Conservation (phyloP, 2,329 filamentous ascomycete species). For the Ceratocystis cubensis region DNA sequence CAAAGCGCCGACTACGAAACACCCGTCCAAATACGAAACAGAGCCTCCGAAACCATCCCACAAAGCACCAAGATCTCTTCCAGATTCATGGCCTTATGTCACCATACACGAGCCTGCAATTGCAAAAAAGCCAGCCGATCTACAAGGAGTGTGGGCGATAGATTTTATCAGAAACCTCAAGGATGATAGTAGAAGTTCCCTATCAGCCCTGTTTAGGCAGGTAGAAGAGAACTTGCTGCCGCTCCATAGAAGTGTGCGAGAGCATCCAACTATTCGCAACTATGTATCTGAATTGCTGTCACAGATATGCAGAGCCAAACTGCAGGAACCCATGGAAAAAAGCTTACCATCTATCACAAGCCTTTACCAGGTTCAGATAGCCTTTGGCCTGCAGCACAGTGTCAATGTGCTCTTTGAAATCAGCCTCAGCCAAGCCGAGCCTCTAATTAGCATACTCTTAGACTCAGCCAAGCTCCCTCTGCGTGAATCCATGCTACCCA, state of each 20-base stretch:
- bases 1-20: neutral
- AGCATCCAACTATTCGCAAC: neutral
- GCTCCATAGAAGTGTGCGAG: neutral
- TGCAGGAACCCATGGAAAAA: neutral
- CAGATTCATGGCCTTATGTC: neutral
- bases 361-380: slow-evolving; percentile 14
- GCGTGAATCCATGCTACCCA: neutral
- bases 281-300: slow-evolving; percentile 9
- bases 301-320: slow-evolving; percentile 10
- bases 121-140: neutral
- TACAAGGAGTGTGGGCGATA: neutral
- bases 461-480: neutral
- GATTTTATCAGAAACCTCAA: neutral
- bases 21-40: neutral
- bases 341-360: slow-evolving; percentile 15
- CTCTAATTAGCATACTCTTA: neutral
- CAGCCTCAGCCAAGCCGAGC: slow-evolving; percentile 13
- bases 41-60: neutral
- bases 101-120: neutral
- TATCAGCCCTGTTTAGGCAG: slow-evolving; percentile 1
- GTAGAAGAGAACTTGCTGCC: slow-evolving; percentile 16
- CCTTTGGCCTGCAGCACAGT: neutral
- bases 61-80: neutral
- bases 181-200: neutral
- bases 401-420: slow-evolving; percentile 14